Percentiles rank a stretch among this genome's conserved stretches.
These are phyloP conservation scores for Elsinoe necatrix DNA, from an alignment of 2,329 filamentous ascomycete genomes.

Conservation along the genomic window DNA sequence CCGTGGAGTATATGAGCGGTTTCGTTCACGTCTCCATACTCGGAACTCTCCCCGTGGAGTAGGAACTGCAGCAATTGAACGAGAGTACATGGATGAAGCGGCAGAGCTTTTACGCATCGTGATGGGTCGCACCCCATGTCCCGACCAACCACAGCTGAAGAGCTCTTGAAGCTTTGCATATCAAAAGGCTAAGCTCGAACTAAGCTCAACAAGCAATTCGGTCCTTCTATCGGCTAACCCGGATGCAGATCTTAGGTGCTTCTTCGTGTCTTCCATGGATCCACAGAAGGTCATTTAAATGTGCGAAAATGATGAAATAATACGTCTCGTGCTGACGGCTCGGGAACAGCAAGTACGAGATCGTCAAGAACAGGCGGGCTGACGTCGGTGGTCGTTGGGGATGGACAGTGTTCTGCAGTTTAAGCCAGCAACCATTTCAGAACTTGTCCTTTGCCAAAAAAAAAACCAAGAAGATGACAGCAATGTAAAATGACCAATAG, in stretches of 20 bases:
- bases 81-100: background rate
- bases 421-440: too few relatives aligned
- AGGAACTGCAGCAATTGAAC: background rate
- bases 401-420: background rate
- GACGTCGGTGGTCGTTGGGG: background rate
- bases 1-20: background rate
- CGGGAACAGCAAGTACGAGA: background rate
- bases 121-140: background rate
- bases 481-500: too few relatives aligned
- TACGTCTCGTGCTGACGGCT: background rate
- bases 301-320: background rate
- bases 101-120: background rate
- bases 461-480: too few relatives aligned
- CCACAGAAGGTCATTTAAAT: background rate
- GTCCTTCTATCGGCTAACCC: background rate
- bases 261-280: background rate
- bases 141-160: background rate
- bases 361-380: background rate
- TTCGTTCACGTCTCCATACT: background rate
- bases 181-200: background rate
- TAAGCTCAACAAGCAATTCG: background rate
- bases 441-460: too few relatives aligned
- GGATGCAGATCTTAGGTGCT: background rate
- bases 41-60: background rate
- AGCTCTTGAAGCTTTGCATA: background rate